Evolutionary conservation across 179 eudicot genomes (phyloP).

Genomic region (Drosera spatulata): DNA sequence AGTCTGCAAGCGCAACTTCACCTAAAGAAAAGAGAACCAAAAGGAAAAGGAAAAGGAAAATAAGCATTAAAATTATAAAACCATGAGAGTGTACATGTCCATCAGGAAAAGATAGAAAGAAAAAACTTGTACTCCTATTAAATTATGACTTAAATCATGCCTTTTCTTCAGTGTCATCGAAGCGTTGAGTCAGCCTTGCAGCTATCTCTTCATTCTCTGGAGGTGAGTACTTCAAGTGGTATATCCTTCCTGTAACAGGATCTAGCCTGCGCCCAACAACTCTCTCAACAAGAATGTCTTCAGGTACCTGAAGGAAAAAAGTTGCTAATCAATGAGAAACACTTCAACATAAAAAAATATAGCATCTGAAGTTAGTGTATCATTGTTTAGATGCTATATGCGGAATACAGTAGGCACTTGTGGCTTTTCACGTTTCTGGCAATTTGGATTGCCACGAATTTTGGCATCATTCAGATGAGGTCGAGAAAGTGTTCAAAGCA

Average conservation of each 20-base stretch:
- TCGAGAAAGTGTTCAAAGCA: no score
- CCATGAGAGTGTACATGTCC: neutral
- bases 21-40: slow-evolving; percentile 29
- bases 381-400: no score
- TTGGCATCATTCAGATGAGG: no score
- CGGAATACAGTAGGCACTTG: no score
- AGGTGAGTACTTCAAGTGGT: slow-evolving; percentile 86
- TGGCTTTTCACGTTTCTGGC: no score
- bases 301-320: slow-evolving; percentile 47
- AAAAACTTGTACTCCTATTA: neutral
- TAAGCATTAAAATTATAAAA: no score
- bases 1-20: slow-evolving; percentile 82
- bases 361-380: no score
- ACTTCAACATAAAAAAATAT: no score
- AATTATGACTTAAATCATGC: slow-evolving; percentile 15
- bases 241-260: slow-evolving; percentile 93
- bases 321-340: no score
- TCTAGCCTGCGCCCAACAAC: slow-evolving; percentile 96
- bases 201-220: slow-evolving; percentile 97
- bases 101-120: neutral
- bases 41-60: neutral
- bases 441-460: no score
- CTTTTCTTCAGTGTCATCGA: slow-evolving; percentile 98
- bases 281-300: slow-evolving; percentile 89
- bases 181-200: slow-evolving; percentile 88